phyloP scores from a whole-genome alignment of 805 yeast genomes.

The Ogataea parapolymorpha region DNA sequence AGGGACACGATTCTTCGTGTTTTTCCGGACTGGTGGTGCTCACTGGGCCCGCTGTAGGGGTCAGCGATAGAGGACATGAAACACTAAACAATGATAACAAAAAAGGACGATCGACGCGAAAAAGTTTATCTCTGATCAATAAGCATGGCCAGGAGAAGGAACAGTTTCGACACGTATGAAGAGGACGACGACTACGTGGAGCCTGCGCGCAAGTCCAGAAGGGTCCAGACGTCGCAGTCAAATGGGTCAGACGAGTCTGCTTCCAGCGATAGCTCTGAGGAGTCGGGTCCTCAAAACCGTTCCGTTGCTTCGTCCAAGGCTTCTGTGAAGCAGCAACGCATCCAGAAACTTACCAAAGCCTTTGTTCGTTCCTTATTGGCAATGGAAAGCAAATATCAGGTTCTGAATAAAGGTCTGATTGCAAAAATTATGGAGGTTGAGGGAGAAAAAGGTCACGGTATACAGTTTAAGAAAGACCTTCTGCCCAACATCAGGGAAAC shows the following conservation, averaged over 20 bases:
- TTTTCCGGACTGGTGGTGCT: neutral
- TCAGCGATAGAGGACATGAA: slow-evolving; percentile 5
- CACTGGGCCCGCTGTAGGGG: neutral
- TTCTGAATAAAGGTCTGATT: slow-evolving; percentile 25
- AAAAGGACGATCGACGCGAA: slow-evolving; percentile 3
- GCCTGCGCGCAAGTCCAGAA: slow-evolving; percentile 1
- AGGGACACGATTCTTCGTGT: slow-evolving; percentile 8
- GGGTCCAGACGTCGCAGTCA: neutral
- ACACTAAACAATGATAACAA: neutral
- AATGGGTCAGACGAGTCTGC: slow-evolving; percentile 2
- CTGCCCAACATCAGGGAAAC: slow-evolving; percentile 15
- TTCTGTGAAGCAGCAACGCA: slow-evolving; percentile 13
- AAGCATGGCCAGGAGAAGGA: slow-evolving; percentile 6
- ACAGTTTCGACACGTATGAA: slow-evolving; percentile 7
- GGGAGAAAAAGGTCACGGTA: slow-evolving; percentile 26
- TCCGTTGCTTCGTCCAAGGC: slow-evolving; percentile 3
- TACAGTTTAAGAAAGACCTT: slow-evolving; percentile 28
- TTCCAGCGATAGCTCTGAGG: slow-evolving; percentile 2
- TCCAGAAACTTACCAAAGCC: slow-evolving; percentile 23
- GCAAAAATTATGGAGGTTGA: slow-evolving; percentile 30
- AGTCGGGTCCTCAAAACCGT: slow-evolving; percentile 3
- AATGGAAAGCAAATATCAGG: slow-evolving; percentile 27
- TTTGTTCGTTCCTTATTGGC: slow-evolving; percentile 30
- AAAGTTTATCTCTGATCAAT: slow-evolving; percentile 1
- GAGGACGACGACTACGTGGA: slow-evolving; percentile 12